Evolutionary conservation across 108 stramenopile species (phyloP).

Genomic region (Fragilaria crotonensis): DNA sequence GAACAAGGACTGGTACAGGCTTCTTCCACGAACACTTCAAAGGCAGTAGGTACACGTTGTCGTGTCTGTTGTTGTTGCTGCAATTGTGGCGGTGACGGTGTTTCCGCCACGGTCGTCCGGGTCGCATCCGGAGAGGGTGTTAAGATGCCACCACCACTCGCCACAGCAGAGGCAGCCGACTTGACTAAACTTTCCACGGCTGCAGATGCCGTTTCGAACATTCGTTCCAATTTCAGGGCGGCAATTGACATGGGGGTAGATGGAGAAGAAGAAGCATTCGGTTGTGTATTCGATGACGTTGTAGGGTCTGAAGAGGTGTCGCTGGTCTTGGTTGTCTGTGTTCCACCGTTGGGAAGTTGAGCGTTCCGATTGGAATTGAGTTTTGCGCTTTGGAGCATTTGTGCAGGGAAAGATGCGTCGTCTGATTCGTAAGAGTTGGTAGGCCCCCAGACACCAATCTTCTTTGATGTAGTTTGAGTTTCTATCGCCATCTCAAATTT

Average conservation of each 20-base stretch:
- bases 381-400: background rate
- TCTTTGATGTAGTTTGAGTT: too few relatives aligned
- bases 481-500: too few relatives aligned
- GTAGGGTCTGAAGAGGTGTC: background rate
- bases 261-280: background rate
- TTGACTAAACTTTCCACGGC: background rate
- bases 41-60: background rate
- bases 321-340: background rate
- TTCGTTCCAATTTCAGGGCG: background rate
- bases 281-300: background rate
- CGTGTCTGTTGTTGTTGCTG: background rate
- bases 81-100: too few relatives aligned
- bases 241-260: background rate
- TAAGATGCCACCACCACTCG: too few relatives aligned
- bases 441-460: background rate
- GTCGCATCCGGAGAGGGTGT: too few relatives aligned
- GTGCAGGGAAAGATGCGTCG: background rate
- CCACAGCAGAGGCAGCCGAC: background rate
- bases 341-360: background rate
- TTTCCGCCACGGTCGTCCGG: too few relatives aligned
- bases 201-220: background rate
- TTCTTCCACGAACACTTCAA: background rate
- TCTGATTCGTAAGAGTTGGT: background rate
- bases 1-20: background rate
- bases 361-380: background rate